A percentile compares a stretch with the other conserved stretches of the same genome.
Conservation (phyloP, 106 monocot genomes). For the Acorus calamus region DNA sequence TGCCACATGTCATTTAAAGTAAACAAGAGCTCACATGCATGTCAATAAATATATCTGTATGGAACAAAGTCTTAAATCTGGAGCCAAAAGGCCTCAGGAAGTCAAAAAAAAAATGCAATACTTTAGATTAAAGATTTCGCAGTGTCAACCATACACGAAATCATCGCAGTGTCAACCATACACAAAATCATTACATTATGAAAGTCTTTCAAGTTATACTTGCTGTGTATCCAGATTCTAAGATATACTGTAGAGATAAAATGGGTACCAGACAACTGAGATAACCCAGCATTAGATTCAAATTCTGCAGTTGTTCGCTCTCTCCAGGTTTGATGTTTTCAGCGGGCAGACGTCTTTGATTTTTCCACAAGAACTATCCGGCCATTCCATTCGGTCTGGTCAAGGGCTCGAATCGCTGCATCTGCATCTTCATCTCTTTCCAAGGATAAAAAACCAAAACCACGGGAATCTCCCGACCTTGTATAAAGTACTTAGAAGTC, state of each 20-base stretch:
- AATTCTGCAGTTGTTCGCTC: neutral
- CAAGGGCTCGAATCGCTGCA: conserved; percentile 61
- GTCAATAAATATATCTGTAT: neutral
- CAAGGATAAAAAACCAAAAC: conserved; percentile 65
- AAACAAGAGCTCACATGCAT: neutral
- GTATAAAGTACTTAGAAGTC: too few relatives aligned
- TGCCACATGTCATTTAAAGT: conserved; percentile 3
- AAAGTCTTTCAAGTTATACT: conserved; percentile 14
- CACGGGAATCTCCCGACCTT: conserved; percentile 60
- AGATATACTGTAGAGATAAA: conserved; percentile 10
- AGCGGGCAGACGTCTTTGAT: conserved; percentile 48
- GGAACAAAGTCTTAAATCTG: neutral
- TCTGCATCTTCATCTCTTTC: conserved; percentile 71
- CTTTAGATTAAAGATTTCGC: neutral
- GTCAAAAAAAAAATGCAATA: neutral
- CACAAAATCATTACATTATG: too few relatives aligned
- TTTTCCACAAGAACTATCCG: conserved; percentile 63
- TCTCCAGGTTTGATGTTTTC: neutral
- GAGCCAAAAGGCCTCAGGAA: neutral
- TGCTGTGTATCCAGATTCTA: conserved; percentile 12
- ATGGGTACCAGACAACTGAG: conserved; percentile 8
- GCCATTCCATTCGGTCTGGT: conserved; percentile 65
- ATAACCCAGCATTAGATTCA: neutral
- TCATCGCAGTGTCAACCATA: too few relatives aligned
- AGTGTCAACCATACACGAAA: too few relatives aligned